Base-by-base conservation (phyloP, 2,329 filamentous ascomycete species). In the Geosmithia putterillii region DNA sequence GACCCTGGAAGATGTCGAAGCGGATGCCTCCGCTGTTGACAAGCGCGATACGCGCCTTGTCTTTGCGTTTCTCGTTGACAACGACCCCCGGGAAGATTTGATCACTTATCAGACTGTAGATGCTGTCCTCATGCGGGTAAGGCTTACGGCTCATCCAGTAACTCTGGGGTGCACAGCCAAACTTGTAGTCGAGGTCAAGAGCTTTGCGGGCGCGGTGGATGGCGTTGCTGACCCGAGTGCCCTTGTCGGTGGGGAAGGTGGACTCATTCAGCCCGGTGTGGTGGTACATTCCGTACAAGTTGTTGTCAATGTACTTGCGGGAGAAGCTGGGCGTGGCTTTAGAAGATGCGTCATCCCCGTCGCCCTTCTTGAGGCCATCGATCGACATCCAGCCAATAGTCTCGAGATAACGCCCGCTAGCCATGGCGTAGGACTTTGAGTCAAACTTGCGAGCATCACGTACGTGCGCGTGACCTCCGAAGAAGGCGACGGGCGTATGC, bases 371-470 rank as follows among this genome's bases (percentile, higher is more conserved):
- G 44, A 76, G 52, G 25, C 86, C 86, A 45, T 82, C 73, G 39
- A 95, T 79, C 0, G 88, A 94, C 75, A 92, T 79, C 74, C 92
- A 96, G 2, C 90, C 90, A 41, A 96, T 81, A 0, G 90, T 95
- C 66, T 96, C 90, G 69, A 95, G 83, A 60, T 95, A 96, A 1
- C 90, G 76, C 4, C 90, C 90, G 52, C 86, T 92, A 36, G 88
- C 88, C 5, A 96, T 68, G 1, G 82, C 89, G 48, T 84, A 81
- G 0, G 89, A 79, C 43, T 79, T 81, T 35, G 74, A 73, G 59
- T 95, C 90, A 53, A 86, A 95, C 46, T 74, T 77, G 36, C 76
- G 76, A 51, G 86, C 86, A 57, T 95, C 88, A 8, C 90, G 80
- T 40, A 95, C 86, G 57, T 96, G 90, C 1, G 79, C 79, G 56